Evolutionary conservation across 768 basidiomycete genomes (phyloP), one percentile per base, ranked within the genome.

Genomic region (Hypsizygus marmoreus): DNA sequence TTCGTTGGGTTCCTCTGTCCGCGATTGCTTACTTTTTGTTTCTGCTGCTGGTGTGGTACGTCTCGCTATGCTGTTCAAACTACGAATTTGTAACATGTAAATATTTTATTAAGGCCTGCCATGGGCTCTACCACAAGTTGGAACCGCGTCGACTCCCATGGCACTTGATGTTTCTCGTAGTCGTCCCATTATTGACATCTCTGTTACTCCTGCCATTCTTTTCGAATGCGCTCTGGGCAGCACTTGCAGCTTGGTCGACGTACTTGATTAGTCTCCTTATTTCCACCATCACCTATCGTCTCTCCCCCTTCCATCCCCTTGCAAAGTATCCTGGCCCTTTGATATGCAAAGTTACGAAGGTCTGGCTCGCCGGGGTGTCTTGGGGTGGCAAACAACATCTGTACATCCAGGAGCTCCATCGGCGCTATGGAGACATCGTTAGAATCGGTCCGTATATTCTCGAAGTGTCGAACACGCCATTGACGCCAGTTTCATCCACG

Each of bases 381-480:
- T 58, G 43, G 14, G 46, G 36, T 14, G 77, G 78, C 1, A 68
- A 69, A 45, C 67, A 72, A 14, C 76, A 82, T 48, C 39, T 66
- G 2, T 73, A 71, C 46, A 68, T 72, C 39, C 60, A 72, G 31
- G 43, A 56, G 4, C 51, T 83, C 14, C 82, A 84, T 53, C 65
- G 69, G 12, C 62, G 59, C 25, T 82, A 82, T 42, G 82, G 82
- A 0, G 69, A 75, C 14, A 60, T 75, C 22, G 76, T 84, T 12
- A 69, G 82, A 40, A 69, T 75, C 31, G 82, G 82, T 79, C 44
- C 22, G 68, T 41, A 6, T n/a, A n/a, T n/a, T n/a, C n/a, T n/a
- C n/a, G n/a, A n/a, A n/a, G n/a, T n/a, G n/a, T n/a, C n/a, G n/a
- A n/a, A n/a, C n/a, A n/a, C n/a, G n/a, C n/a, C n/a, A n/a, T n/a